Base-by-base conservation (phyloP, 106 monocot species). In the Dendrobium nobile region DNA sequence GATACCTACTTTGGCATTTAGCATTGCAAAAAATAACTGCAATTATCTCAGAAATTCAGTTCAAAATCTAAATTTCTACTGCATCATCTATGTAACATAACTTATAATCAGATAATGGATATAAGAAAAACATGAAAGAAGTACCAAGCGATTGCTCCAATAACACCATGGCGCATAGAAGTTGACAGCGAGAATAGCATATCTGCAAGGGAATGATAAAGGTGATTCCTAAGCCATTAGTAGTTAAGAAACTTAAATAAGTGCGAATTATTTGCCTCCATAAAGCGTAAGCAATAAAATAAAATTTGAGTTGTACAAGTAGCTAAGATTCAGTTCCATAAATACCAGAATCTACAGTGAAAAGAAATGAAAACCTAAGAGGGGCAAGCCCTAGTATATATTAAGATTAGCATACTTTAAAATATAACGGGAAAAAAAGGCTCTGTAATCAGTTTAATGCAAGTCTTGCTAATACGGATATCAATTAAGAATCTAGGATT, bases 131-230 rank as follows among this genome's bases (percentile, higher is more conserved):
- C 7, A n/a, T 43, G 6, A 74, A 74, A 37, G 44, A 17, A 44
- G 18, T 90, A 99, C 98, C 91, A 99, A 82, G 58, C 92, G 94
- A 83, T 92, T 99, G 88, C 95, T 99, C 98, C 98, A 99, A 77
- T 90, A 92, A 84, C 98, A 99, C 98, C 98, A 99, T 76, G 98
- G 98, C 41, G 95, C 98, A 91, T 85, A 99, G 79, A 99, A 99
- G 79, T 99, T 99, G 70, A 95, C 98, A 72, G 87, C 98, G 85
- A 99, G 84, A 85, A 99, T 93, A 73, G 84, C 17, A 84, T 95
- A 76, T 87, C 98, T 99, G 91, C 80, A 86, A 75, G 81, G 73
- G 28, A 9, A 78, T 58, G 48, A 76, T 17, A 76, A 76, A 13
- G 47, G 48, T 76, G 27, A 76, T 74, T 74, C 43, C 19, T 44